These are phyloP conservation scores for Termitomyces sp. DNA, from an alignment of 1,284 basidiomycete genomes.

Conservation along the genomic window DNA sequence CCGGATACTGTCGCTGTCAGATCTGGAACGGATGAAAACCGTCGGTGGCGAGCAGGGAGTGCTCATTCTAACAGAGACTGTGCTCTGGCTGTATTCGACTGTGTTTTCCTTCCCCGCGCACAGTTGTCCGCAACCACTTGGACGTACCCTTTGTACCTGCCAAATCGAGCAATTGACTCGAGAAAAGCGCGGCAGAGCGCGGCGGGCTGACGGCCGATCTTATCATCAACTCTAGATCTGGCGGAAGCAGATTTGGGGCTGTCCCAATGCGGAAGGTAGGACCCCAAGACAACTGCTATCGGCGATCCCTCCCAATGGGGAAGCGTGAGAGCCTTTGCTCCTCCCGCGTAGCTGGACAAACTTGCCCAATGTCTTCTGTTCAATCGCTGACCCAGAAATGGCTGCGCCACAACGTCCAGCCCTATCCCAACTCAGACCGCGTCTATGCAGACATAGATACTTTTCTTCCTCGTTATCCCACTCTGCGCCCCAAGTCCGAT, in stretches of 20 bases:
- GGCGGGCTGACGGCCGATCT: constrained; percentile 17
- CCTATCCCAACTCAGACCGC: constrained; percentile 59
- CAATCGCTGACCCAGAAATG: constrained; percentile 50
- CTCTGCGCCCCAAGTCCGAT: constrained; percentile 85
- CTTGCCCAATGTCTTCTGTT: constrained; percentile 16
- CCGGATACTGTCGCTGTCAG: constrained; percentile 13
- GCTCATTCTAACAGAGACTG: not conserved
- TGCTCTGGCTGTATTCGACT: not conserved
- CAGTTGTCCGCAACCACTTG: not conserved
- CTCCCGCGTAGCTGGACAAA: constrained; percentile 1
- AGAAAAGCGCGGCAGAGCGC: not conserved
- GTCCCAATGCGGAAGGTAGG: constrained; percentile 23
- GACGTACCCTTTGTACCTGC: constrained; percentile 19
- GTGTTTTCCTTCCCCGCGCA: not conserved
- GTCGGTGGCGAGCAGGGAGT: not conserved
- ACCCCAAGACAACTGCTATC: constrained; percentile 23
- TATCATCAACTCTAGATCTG: constrained; percentile 15
- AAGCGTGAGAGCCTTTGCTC: constrained; percentile 20
- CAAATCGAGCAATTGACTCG: constrained; percentile 13
- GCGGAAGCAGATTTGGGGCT: constrained; percentile 29
- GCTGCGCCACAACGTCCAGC: constrained; percentile 65
- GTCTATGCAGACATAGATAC: constrained; percentile 62
- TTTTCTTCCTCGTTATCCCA: constrained; percentile 53
- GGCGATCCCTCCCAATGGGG: constrained; percentile 21
- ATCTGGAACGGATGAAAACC: not conserved